Evolutionary conservation across 305 asterid species (phyloP).

Genomic region (Nicotiana rustica): DNA sequence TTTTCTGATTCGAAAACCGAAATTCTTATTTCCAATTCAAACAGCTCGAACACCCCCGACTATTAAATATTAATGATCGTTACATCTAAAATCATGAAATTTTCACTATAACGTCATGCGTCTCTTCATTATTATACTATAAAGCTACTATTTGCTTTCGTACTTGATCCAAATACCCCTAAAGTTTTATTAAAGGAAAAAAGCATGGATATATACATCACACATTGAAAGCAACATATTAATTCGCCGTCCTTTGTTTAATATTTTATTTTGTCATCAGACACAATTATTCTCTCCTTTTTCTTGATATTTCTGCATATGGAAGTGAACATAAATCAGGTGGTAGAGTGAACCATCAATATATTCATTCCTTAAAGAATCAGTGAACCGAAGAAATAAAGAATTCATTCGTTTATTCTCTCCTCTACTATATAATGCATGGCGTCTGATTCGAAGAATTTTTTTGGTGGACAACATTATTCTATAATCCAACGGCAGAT

Average conservation of each 20-base stretch:
- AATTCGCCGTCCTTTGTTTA: slow-evolving; percentile 48
- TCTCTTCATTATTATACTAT: slow-evolving; percentile 31
- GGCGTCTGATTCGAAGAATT: background rate
- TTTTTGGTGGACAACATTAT: background rate
- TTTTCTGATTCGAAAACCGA: too few relatives aligned
- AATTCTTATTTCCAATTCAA: too few relatives aligned
- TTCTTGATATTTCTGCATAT: background rate
- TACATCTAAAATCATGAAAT: background rate
- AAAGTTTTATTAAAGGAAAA: slow-evolving; percentile 31
- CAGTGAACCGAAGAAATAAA: background rate
- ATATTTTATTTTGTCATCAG: slow-evolving; percentile 27
- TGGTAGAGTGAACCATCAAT: background rate
- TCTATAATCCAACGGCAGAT: background rate
- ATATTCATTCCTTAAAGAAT: background rate
- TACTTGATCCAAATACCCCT: slow-evolving; percentile 40
- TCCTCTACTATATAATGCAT: background rate
- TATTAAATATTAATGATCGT: too few relatives aligned
- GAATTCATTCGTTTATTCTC: background rate
- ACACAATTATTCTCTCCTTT: slow-evolving; percentile 14
- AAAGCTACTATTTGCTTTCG: slow-evolving; percentile 42
- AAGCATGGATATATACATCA: slow-evolving; percentile 33
- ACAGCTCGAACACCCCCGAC: too few relatives aligned
- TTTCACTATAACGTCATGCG: slow-evolving; percentile 32
- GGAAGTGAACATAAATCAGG: slow-evolving; percentile 18
- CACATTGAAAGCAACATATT: slow-evolving; percentile 39